phyloP scores from a whole-genome alignment of 2,329 filamentous ascomycete species.

The Sporothrix mexicana region DNA sequence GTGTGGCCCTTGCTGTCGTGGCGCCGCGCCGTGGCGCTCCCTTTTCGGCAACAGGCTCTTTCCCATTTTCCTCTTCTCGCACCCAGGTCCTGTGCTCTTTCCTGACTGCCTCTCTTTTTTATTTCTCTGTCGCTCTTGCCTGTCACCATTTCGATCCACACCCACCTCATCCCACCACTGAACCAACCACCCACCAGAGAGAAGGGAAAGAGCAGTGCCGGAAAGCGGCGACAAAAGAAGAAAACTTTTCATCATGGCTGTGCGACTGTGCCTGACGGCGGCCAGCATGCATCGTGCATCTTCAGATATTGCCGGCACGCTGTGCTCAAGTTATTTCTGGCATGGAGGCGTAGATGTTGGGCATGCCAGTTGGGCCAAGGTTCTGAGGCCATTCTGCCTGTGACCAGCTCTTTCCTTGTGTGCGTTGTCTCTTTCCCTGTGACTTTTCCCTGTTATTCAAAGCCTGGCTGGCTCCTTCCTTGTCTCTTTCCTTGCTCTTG shows the following conservation, averaged over 20 bases:
- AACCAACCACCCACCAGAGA: background rate
- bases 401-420: constrained; percentile 12
- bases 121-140: background rate
- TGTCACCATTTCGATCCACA: constrained; percentile 16
- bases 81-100: background rate
- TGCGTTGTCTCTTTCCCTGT: background rate
- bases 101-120: background rate
- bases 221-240: background rate
- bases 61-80: background rate
- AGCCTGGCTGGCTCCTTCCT: background rate
- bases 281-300: background rate
- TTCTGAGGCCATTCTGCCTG: constrained; percentile 13
- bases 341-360: constrained; percentile 7
- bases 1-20: constrained; percentile 22
- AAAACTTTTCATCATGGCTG: background rate
- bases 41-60: background rate
- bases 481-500: constrained; percentile 22
- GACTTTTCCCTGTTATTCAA: background rate
- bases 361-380: constrained; percentile 14
- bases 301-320: constrained; percentile 9
- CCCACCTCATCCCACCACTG: background rate
- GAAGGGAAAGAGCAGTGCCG: background rate
- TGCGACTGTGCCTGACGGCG: background rate
- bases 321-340: background rate
- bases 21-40: constrained; percentile 19